Conservation (phyloP, 78 protist species). For the slime mould (Dictyostelium discoideum) region dicty_2.7 NC_007091.3:3811501-3812000, state of each 20-base stretch:
- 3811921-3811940: too few species aligned
- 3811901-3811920: too few species aligned
- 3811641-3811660: background rate
- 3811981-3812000: too few species aligned
- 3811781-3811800: background rate
- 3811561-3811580: background rate
- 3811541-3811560: slow-evolving; percentile 23
- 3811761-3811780: background rate
- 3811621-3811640: background rate
- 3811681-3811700: background rate
- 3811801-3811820: too few species aligned
- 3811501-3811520: background rate
- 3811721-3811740: background rate
- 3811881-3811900: too few species aligned
- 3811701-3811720: background rate
- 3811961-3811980: too few species aligned
- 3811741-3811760: too few species aligned
- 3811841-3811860: too few species aligned
- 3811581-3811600: background rate
- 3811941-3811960: too few species aligned
- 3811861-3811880: too few species aligned
- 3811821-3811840: too few species aligned
- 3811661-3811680: background rate
- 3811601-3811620: background rate
- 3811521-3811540: background rate